Percentiles rank a stretch among this genome's conserved stretches.
These are phyloP conservation scores for Syncephalis plumigaleata DNA, from an alignment of 371 early-diverging fungal species.

Conservation along the genomic window DNA sequence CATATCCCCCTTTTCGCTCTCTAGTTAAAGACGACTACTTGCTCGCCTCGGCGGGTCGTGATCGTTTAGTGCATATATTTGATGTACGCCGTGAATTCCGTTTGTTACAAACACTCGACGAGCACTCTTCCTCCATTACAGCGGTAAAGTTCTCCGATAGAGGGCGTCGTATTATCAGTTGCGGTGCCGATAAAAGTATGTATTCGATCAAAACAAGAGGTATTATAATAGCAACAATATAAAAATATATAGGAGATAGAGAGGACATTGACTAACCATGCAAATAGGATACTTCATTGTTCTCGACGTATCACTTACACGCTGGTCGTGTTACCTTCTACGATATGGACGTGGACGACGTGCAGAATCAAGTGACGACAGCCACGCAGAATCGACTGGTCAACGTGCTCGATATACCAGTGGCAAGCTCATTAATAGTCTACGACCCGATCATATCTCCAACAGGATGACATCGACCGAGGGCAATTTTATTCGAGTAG, in stretches of 20 bases:
- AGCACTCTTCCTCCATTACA: slow-evolving; percentile 74
- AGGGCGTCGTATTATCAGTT: slow-evolving; percentile 50
- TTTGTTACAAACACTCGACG: slow-evolving; percentile 61
- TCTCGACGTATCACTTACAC: slow-evolving; percentile 44
- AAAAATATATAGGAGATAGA: slow-evolving; percentile 1
- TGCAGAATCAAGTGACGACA: slow-evolving; percentile 31
- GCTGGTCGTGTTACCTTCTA: slow-evolving; percentile 56
- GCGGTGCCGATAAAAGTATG: slow-evolving; percentile 72
- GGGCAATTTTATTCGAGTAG: slow-evolving; percentile 33
- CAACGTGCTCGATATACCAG: slow-evolving; percentile 36
- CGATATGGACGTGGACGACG: slow-evolving; percentile 46
- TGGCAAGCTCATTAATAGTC: slow-evolving; percentile 44
- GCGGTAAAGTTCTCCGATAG: slow-evolving; percentile 45
- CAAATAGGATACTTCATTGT: slow-evolving; percentile 11
- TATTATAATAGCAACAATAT: slow-evolving; percentile 15
- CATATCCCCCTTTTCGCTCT: too few species aligned
- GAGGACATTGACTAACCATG: not conserved
- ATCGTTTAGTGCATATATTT: slow-evolving; percentile 65
- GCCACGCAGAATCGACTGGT: slow-evolving; percentile 55
- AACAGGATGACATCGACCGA: slow-evolving; percentile 25
- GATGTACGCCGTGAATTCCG: slow-evolving; percentile 34
- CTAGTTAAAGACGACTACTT: slow-evolving; percentile 18
- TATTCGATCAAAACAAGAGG: slow-evolving; percentile 22
- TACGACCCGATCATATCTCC: slow-evolving; percentile 31
- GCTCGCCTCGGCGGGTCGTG: slow-evolving; percentile 64